Evolutionary conservation across 2,329 filamentous ascomycete genomes (phyloP), one percentile per base, ranked within the genome.

Genomic region (Phialemonium atrogriseum): DNA sequence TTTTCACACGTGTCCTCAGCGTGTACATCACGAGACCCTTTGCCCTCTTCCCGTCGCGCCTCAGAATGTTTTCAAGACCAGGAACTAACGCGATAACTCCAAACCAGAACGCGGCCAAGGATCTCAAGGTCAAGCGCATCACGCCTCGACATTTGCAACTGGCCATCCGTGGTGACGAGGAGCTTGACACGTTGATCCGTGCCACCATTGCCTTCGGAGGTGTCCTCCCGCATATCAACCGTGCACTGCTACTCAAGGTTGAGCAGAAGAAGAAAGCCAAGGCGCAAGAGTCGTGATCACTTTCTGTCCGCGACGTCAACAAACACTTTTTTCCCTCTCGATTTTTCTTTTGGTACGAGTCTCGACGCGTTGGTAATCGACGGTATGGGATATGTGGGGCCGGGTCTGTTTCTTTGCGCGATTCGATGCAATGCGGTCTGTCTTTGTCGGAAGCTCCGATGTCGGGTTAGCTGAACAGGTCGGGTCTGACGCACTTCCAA

Each of bases 71-170:
- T n/a, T n/a, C n/a, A n/a, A n/a, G n/a, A n/a, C n/a, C n/a, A n/a
- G n/a, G n/a, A n/a, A n/a, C n/a, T n/a, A n/a, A n/a, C n/a, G n/a
- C n/a, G n/a, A n/a, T n/a, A n/a, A n/a, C n/a, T n/a, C n/a, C n/a
- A n/a, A n/a, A 25, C 11, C 50, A 81, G 76, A 98, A 98, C 60
- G 91, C 91, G 33, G 91, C 91, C 62, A 96, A 96, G 74, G 91
- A 98, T 62, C 83, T 96, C 56, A 98, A 96, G 68, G 91, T 96
- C 68, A 98, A 96, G 80, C 91, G 91, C 64, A 98, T 98, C 64
- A 96, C 89, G 10, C 91, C 91, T 35, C 88, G 91, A 60, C 91
- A 98, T 62, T 69, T 98, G 44, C 91, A 98, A 64, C 84, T 98
- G 42, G 91, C 91, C 51, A 98, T 98, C 56, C 87, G 91, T 53